phyloP scores from a whole-genome alignment of 2,329 filamentous ascomycete species.

The Ceratocystis colombiana region DNA sequence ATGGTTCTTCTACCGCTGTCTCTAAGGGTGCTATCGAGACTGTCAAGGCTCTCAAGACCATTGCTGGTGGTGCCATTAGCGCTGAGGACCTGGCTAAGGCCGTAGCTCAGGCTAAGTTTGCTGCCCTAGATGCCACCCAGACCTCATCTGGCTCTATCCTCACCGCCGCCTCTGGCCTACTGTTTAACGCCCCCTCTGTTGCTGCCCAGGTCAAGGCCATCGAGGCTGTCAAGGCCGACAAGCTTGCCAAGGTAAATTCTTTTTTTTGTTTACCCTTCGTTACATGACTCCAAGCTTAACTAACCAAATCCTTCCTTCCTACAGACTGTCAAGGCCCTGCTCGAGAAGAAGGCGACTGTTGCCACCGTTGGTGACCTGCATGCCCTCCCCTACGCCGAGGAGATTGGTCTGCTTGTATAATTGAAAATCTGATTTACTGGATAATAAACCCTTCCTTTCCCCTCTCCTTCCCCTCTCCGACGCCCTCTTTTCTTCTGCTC shows the following conservation, averaged over 20 bases:
- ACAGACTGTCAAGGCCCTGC: constrained; percentile 76
- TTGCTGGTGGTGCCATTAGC: constrained; percentile 63
- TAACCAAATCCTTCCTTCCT: constrained; percentile 31
- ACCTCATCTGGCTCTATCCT: constrained; percentile 67
- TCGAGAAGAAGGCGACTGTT: constrained; percentile 81
- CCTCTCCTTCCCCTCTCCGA: background rate
- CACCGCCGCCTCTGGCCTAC: constrained; percentile 71
- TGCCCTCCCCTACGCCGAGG: constrained; percentile 82
- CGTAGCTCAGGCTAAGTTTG: constrained; percentile 85
- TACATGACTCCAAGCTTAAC: constrained; percentile 14
- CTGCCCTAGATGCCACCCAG: constrained; percentile 72
- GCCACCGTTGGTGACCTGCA: constrained; percentile 85
- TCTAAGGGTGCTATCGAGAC: constrained; percentile 63
- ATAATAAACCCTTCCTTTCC: constrained; percentile 18
- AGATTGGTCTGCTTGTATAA: constrained; percentile 91
- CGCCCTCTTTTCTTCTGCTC: background rate
- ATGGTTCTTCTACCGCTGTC: constrained; percentile 62
- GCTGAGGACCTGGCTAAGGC: constrained; percentile 89
- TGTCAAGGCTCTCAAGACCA: constrained; percentile 70
- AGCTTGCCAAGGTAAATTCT: constrained; percentile 40
- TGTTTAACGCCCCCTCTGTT: constrained; percentile 74
- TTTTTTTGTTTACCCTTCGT: background rate
- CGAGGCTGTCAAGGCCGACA: constrained; percentile 69
- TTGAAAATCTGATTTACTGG: constrained; percentile 30
- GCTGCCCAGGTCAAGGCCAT: constrained; percentile 68